phyloP scores from a whole-genome alignment of 495 filamentous ascomycete species.

The Penicilliopsis zonata region DNA sequence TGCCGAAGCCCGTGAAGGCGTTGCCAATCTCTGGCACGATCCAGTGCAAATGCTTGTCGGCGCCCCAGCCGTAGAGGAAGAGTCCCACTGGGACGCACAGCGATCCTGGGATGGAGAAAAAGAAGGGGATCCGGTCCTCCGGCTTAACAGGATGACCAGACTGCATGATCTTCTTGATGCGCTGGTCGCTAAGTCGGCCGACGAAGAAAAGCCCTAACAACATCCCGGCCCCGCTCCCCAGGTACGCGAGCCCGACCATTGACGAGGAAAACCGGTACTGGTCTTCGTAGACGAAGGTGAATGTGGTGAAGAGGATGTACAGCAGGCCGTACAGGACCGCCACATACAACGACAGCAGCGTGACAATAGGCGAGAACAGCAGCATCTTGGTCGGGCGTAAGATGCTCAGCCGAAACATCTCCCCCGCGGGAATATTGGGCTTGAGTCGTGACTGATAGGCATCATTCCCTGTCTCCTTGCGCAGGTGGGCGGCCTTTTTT shows the following conservation, averaged over 20 bases:
- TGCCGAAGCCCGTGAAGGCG: slow-evolving; percentile 66
- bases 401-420: slow-evolving; percentile 21
- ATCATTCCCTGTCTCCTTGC: slow-evolving; percentile 34
- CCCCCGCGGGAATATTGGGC: slow-evolving; percentile 9
- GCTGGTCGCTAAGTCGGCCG: slow-evolving; percentile 37
- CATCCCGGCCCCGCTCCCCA: slow-evolving; percentile 41
- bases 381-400: slow-evolving; percentile 36
- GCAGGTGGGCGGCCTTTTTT: slow-evolving; percentile 13
- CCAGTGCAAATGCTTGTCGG: slow-evolving; percentile 35
- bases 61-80: slow-evolving; percentile 57
- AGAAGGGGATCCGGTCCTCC: slow-evolving; percentile 45
- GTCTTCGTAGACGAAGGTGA: slow-evolving; percentile 39
- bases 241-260: slow-evolving; percentile 43
- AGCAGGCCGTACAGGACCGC: slow-evolving; percentile 49
- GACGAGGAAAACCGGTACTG: slow-evolving; percentile 37
- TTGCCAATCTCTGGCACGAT: slow-evolving; percentile 51
- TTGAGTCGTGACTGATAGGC: slow-evolving; percentile 15
- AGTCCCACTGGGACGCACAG: no score
- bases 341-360: slow-evolving; percentile 24
- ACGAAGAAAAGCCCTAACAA: slow-evolving; percentile 40
- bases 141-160: no score
- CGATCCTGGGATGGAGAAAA: slow-evolving; percentile 34
- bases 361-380: slow-evolving; percentile 33
- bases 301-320: slow-evolving; percentile 50
- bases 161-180: slow-evolving; percentile 19